Base-by-base conservation (phyloP, 768 basidiomycete species). In the Pleurotus platypus region DNA sequence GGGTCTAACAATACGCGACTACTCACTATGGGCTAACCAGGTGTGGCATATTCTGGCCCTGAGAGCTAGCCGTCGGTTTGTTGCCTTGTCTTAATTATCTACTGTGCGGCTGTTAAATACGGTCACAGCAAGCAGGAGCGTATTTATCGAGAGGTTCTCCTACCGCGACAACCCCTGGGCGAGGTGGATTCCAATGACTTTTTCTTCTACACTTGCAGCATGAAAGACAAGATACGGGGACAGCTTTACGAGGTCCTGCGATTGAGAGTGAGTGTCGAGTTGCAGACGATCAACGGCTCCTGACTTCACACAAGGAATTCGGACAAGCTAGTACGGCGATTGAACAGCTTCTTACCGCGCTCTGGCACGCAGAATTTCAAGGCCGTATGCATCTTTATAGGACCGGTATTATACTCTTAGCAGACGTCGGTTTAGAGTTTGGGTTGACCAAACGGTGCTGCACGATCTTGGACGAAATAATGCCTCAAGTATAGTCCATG, bases 361-460 rank as follows among this genome's bases (percentile, higher is more conserved):
- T 93, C 38, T 93, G 91, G 89, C 78, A 88, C 58, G 83, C 91
- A 0, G 90, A 94, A 68, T 90, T 90, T 65, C 81, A 90, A 55
- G 82, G 84, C 54, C 81, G 86, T 56, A 81, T 85, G 63, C 76
- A 78, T 13, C 67, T 84, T 20, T 90, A 93, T 64, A 78, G 92
- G 56, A 81, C 83, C 3, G 86, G 82, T 0, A 77, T 89, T 30
- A 78, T 89, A 58, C 67, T 92, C 30, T 78, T 94, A 16, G 92
- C 92, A 1, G 92, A 94, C 63, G 71, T 90, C 59, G 83, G 85
- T 6, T 70, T 93, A 16, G 89, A 92, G 63, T 87, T 89, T 65
- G 87, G 85, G 13, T 83, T 92, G 80, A 80, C 86, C 12, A 80
- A 82, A 63, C 78, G 83, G 58, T 85, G 83, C 57, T 76, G 73